phyloP scores from a whole-genome alignment of 164 flowering plant genomes.

The Litsea cubeba region DNA sequence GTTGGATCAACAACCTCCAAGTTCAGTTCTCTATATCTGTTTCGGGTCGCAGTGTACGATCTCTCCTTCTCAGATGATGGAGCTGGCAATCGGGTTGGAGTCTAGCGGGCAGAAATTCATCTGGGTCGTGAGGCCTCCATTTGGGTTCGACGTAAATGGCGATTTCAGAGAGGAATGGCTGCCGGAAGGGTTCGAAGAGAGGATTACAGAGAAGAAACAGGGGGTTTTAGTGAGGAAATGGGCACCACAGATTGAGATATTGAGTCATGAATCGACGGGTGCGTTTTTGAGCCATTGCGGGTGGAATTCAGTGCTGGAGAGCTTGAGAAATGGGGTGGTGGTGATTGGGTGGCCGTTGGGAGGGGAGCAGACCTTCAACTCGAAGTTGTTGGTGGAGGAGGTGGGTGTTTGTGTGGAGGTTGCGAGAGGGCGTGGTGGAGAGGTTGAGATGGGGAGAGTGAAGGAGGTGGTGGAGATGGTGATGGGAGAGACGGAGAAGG shows the following conservation, averaged over 20 bases:
- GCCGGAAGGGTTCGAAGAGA: slow-evolving; percentile 14
- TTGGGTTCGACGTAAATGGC: slow-evolving; percentile 1
- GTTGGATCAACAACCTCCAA: slow-evolving; percentile 14
- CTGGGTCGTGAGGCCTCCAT: slow-evolving; percentile 19
- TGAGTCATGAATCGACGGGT: neutral
- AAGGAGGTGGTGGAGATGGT: slow-evolving; percentile 1
- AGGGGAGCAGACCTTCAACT: slow-evolving; percentile 16
- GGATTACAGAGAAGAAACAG: slow-evolving; percentile 2
- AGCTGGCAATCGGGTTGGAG: slow-evolving; percentile 22
- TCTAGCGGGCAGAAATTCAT: slow-evolving; percentile 13
- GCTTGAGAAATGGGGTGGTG: slow-evolving; percentile 16
- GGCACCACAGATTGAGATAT: neutral
- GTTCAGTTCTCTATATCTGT: slow-evolving; percentile 15
- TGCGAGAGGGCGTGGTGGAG: slow-evolving; percentile 4
- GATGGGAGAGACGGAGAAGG: slow-evolving; percentile 4
- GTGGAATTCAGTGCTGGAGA: slow-evolving; percentile 24
- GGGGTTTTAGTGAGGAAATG: slow-evolving; percentile 14
- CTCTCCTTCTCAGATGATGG: slow-evolving; percentile 18
- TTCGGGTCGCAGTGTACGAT: slow-evolving; percentile 19
- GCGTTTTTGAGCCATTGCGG: slow-evolving; percentile 8
- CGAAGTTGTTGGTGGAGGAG: slow-evolving; percentile 18
- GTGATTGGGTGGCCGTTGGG: slow-evolving; percentile 19
- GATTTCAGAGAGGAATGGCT: slow-evolving; percentile 19
- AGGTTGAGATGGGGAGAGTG: slow-evolving; percentile 6
- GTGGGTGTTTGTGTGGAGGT: slow-evolving; percentile 13